Evolutionary conservation across 2,329 filamentous ascomycete species (phyloP), one percentile per base, ranked within the genome.

Genomic region (Penicillium fuscoglaucum): DNA sequence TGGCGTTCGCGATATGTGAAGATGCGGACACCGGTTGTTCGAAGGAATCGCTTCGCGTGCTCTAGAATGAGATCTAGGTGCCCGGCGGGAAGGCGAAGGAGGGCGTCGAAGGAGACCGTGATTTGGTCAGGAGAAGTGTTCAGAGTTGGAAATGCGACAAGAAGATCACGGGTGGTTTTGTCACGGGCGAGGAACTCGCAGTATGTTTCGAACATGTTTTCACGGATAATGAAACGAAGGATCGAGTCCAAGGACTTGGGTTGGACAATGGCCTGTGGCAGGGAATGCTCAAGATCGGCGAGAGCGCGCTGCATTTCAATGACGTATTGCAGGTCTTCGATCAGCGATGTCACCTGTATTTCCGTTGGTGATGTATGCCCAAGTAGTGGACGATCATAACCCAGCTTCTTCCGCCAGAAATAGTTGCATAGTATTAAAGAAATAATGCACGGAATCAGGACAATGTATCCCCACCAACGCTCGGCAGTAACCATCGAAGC

Each of bases 391-490:
- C 78, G 72, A 51, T 78, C 74, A 55, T 84, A 83, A 0, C 80
- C 81, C 1, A 83, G 73, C 24, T 75, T 69, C 4, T 67, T 67
- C 1, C 81, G 70, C 79, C 80, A 84, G 68, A 80, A 78, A n/a
- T 75, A 69, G 51, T 84, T 84, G 65, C 78, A 79, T 8, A 77
- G 68, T 2, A 80, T 71, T 1, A 80, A 75, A 0, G 76, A 71
- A 3, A 80, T 56, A 9, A 84, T 80, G 60, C 82, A 83, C 0
- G 82, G 82, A 2, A 80, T 72, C 5, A 84, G 68, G 0, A 84
- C 72, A 0, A 83, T 71, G 49, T 85, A 85, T 2, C 79, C 83
- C 76, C 78, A 81, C 82, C 82, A 84, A 29, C 69, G 64, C 3
- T 78, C 79, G 0, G 81, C 78, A 0, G 81, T 83, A 3, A 83